Conservation (phyloP, 1,284 basidiomycete genomes). For the Neotropicomus parvogracilis region DNA sequence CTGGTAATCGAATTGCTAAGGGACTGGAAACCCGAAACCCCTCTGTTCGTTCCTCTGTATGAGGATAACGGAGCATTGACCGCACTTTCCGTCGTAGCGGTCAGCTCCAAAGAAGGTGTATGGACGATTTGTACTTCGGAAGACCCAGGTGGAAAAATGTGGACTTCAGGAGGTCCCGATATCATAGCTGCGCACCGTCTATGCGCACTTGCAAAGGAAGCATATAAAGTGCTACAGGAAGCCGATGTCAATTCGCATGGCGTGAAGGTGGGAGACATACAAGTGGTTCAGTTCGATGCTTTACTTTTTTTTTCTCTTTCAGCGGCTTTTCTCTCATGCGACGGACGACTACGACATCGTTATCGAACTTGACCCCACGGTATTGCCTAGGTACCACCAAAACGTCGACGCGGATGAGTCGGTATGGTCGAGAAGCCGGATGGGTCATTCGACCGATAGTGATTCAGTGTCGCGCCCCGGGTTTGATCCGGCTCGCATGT, state of each 20-base stretch:
- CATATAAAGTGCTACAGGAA: slow-evolving; percentile 41
- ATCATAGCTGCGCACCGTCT: slow-evolving; percentile 70
- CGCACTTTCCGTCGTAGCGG: slow-evolving; percentile 20
- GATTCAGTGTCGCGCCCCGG: slow-evolving; percentile 49
- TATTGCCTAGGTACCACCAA: slow-evolving; percentile 73
- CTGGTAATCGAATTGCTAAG: slow-evolving; percentile 72
- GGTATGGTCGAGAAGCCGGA: slow-evolving; percentile 41
- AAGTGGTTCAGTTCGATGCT: slow-evolving; percentile 1
- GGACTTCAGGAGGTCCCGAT: slow-evolving; percentile 68
- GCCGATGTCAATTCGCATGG: slow-evolving; percentile 33
- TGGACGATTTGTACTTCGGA: slow-evolving; percentile 84
- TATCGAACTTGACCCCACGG: slow-evolving; percentile 65
- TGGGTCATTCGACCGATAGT: slow-evolving; percentile 49
- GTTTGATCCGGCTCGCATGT: slow-evolving; percentile 76
- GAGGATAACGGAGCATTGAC: slow-evolving; percentile 32
- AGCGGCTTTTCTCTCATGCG: slow-evolving; percentile 85
- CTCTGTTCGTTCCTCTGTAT: slow-evolving; percentile 60
- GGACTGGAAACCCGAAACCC: slow-evolving; percentile 81
- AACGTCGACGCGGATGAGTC: slow-evolving; percentile 50
- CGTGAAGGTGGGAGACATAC: slow-evolving; percentile 47
- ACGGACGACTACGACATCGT: slow-evolving; percentile 84
- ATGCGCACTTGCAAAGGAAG: slow-evolving; percentile 68
- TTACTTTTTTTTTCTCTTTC: slow-evolving; percentile 10
- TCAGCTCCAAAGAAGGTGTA: slow-evolving; percentile 47
- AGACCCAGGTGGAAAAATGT: slow-evolving; percentile 72